Conservation (phyloP, 441 rosid genomes). For the Gossypium davidsonii region DNA sequence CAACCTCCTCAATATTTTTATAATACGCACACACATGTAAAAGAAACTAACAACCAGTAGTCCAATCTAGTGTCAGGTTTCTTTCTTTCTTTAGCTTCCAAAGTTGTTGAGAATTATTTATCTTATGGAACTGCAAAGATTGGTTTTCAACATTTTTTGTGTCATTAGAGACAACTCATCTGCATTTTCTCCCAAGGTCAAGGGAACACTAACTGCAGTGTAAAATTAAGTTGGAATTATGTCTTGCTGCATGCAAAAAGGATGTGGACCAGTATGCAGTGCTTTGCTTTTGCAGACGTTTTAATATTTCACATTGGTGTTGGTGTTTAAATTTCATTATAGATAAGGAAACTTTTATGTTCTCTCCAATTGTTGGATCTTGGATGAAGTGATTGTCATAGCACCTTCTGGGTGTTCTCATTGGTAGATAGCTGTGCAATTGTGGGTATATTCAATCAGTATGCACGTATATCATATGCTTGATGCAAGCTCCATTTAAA, state of each 20-base stretch:
- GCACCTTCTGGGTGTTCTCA: not conserved
- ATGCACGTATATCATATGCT: too few species aligned
- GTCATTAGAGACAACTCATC: not conserved
- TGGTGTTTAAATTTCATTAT: not conserved
- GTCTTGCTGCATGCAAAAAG: not conserved
- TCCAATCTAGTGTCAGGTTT: not conserved
- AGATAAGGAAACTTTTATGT: not conserved
- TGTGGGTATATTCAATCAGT: not conserved
- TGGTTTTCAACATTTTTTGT: not conserved
- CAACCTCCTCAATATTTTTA: not conserved
- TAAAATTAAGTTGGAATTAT: not conserved
- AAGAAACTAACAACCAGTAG: not conserved
- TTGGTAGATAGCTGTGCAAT: not conserved
- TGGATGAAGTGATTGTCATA: not conserved
- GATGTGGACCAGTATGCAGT: not conserved
- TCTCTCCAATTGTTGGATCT: not conserved
- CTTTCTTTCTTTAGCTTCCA: not conserved
- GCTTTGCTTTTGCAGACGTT: not conserved
- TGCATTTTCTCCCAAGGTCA: not conserved
- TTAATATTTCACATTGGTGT: not conserved
- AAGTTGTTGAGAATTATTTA: not conserved
- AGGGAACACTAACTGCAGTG: not conserved
- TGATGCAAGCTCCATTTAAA: not conserved
- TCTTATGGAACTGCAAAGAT: not conserved
- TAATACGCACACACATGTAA: not conserved